Base-by-base conservation (phyloP, 768 basidiomycete genomes). In the Russula olivacea region DNA sequence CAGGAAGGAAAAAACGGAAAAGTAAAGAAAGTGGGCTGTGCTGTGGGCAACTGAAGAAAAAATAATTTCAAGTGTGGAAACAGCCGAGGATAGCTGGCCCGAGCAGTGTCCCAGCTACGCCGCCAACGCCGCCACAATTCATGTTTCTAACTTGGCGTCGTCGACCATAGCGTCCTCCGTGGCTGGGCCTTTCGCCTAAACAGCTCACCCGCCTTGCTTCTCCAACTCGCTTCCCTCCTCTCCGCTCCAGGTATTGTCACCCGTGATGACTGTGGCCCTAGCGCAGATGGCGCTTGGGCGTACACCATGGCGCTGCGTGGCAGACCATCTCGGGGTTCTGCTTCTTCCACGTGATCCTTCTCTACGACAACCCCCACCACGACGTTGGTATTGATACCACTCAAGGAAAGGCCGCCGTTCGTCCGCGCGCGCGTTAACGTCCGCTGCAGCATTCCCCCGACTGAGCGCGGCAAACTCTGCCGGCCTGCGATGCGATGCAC, bases 361-460 rank as follows among this genome's bases (percentile, higher is more conserved):
- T 68, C 67, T 15, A 68, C 61, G 34, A 68, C 65, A 6, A 68
- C 65, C 12, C 67, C 67, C 17, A 68, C 63, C 51, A 66, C 61
- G 23, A 68, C 65, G 14, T 53, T 56, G 6, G 61, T 51, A 38
- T 67, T 48, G 34, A 32, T 11, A 6, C 15, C 59, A 38, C 40
- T 28, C 10, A 59, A 32, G 9, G 58, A 50, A 21, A 66, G 28
- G 14, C 11, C 12, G 23, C 38, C 25, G 14, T 61, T 61, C 12
- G 66, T 61, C 52, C 66, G 59, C 9, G 67, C 58, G 10, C 61
- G 61, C 15, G 66, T 34, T 19, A 68, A 55, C 25, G 58, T 68
- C 32, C 67, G 65, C 1, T 66, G 56, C 32, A 68, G 53, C 15
- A 63, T 67, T 6, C 59, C 65, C 28, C 61, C 61, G 19, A 68